These are phyloP conservation scores for Jamesozyma lodderae DNA, from an alignment of 805 yeast species.

Conservation along the genomic window DNA sequence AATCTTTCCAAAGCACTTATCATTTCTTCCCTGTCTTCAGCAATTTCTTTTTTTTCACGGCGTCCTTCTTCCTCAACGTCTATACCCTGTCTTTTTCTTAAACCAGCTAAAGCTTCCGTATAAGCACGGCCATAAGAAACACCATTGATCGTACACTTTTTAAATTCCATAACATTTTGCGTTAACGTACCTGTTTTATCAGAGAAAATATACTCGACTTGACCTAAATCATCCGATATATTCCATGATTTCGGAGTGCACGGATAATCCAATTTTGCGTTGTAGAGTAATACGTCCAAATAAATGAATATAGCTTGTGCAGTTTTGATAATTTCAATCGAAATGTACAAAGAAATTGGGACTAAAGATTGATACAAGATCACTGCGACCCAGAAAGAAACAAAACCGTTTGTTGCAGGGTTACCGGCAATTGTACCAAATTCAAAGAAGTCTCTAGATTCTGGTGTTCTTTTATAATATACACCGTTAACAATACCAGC, in stretches of 20 bases:
- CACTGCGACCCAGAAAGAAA: conserved; percentile 66
- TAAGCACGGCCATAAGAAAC: conserved; percentile 68
- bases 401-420: conserved; percentile 59
- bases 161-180: conserved; percentile 80
- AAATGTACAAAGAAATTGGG: conserved; percentile 74
- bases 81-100: conserved; percentile 67
- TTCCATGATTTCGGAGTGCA: conserved; percentile 82
- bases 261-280: conserved; percentile 62
- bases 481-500: conserved; percentile 68
- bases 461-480: conserved; percentile 38
- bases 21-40: conserved; percentile 51
- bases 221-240: conserved; percentile 80
- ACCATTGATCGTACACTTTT: conserved; percentile 71
- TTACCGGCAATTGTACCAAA: conserved; percentile 61
- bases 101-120: conserved; percentile 75
- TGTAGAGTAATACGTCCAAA: conserved; percentile 65
- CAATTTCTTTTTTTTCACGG: conserved; percentile 44
- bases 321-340: conserved; percentile 76
- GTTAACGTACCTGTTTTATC: conserved; percentile 82
- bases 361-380: conserved; percentile 72
- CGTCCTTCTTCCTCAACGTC: conserved; percentile 58
- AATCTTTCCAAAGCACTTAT: conserved; percentile 35
- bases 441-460: conserved; percentile 57
- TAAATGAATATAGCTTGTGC: conserved; percentile 76
- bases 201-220: conserved; percentile 74